These are phyloP conservation scores for Saraca asoca DNA, from an alignment of 331 rosid species.

Conservation along the genomic window DNA sequence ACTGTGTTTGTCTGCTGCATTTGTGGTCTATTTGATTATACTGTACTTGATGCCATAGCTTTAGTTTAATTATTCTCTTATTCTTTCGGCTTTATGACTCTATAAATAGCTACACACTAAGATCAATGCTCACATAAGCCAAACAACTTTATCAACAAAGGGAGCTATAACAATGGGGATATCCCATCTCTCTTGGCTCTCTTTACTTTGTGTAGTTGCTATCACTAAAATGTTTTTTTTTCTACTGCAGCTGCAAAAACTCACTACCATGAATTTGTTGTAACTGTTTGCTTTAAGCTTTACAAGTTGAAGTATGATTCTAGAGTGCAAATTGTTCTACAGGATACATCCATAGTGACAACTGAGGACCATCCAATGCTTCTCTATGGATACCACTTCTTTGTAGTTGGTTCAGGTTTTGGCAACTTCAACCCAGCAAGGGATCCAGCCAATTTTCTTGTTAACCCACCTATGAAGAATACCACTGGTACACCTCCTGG, in stretches of 20 bases:
- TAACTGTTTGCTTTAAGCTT: conserved; percentile 48
- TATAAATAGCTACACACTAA: conserved; percentile 48
- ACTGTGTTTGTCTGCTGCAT: too few species aligned
- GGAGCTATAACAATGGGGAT: conserved; percentile 53
- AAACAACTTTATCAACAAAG: conserved; percentile 30
- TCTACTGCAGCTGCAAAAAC: conserved; percentile 48
- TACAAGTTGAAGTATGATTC: conserved; percentile 71
- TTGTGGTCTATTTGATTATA: too few species aligned
- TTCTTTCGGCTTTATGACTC: conserved; percentile 35
- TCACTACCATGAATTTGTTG: conserved; percentile 79
- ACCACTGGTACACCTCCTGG: conserved; percentile 90
- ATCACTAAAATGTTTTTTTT: conserved; percentile 41
- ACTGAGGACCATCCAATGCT: conserved; percentile 93
- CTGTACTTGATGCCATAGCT: too few species aligned
- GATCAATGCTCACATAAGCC: conserved; percentile 34
- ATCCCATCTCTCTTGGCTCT: conserved; percentile 40
- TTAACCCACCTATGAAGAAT: conserved; percentile 80
- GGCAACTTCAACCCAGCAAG: conserved; percentile 84
- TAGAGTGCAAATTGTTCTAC: conserved; percentile 68
- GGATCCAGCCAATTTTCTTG: conserved; percentile 65
- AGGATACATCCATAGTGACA: conserved; percentile 83
- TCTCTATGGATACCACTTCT: conserved; percentile 89
- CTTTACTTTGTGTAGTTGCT: conserved; percentile 41
- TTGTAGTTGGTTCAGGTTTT: conserved; percentile 78
- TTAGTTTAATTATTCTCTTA: too few species aligned